Evolutionary conservation across 2,329 filamentous ascomycete genomes (phyloP).

Genomic region (Tolypocladium ovalisporum): DNA sequence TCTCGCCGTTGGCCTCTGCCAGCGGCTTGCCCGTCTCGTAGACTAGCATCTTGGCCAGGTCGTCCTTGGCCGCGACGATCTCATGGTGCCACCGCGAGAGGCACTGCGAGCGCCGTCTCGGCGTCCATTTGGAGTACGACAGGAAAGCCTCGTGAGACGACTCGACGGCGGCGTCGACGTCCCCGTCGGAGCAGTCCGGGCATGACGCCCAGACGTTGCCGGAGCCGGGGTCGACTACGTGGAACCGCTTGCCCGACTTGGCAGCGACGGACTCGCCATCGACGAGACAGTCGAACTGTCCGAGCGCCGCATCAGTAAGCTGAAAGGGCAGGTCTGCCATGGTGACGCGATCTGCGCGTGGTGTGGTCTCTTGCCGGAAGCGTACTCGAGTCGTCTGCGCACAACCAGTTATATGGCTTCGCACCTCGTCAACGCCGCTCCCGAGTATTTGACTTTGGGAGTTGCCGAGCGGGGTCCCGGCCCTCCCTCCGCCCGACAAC

Average conservation of each 20-base stretch:
- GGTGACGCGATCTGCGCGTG: neutral
- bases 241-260: constrained; percentile 35
- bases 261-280: constrained; percentile 35
- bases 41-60: constrained; percentile 27
- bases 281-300: constrained; percentile 38
- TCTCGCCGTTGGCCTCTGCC: constrained; percentile 39
- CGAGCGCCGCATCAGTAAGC: constrained; percentile 34
- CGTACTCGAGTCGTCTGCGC: neutral
- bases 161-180: constrained; percentile 25
- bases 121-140: constrained; percentile 24
- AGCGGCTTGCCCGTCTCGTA: constrained; percentile 48
- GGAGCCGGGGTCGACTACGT: constrained; percentile 42
- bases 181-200: constrained; percentile 31
- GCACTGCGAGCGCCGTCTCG: constrained; percentile 21
- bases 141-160: constrained; percentile 25
- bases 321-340: constrained; percentile 22
- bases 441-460: neutral
- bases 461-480: neutral
- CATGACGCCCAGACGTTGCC: constrained; percentile 38
- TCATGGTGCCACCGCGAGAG: constrained; percentile 25
- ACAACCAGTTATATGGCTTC: no score
- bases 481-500: neutral
- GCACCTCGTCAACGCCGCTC: neutral
- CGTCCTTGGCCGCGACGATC: constrained; percentile 22
- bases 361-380: neutral